phyloP scores from a whole-genome alignment of 106 monocot species.

The Platanthera zijinensis region DNA sequence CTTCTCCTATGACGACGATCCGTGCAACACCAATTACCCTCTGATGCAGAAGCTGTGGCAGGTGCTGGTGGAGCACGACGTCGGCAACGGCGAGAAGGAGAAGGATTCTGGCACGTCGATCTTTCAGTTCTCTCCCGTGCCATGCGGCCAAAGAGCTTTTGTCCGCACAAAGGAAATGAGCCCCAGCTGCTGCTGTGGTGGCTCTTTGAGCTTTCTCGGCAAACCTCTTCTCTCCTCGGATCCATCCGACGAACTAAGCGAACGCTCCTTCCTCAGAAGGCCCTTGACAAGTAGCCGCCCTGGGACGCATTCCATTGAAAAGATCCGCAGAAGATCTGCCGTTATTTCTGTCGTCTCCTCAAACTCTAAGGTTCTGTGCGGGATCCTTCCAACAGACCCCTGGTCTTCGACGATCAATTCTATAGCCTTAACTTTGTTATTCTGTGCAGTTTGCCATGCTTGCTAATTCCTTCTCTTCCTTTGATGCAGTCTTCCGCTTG shows the following conservation, averaged over 20 bases:
- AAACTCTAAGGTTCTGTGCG: slow-evolving; percentile 13
- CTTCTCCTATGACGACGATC: slow-evolving; percentile 36
- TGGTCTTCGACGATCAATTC: slow-evolving; percentile 61
- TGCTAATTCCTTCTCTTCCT: no score
- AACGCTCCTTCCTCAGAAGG: neutral
- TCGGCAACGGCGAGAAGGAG: slow-evolving; percentile 31
- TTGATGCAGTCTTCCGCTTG: no score
- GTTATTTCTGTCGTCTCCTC: neutral
- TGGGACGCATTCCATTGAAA: neutral
- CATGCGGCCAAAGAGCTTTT: no score
- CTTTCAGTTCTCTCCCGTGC: no score
- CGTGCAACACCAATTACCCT: slow-evolving; percentile 33
- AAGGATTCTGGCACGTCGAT: slow-evolving; percentile 1
- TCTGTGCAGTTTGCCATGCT: no score
- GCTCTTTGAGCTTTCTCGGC: neutral
- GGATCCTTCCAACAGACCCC: slow-evolving; percentile 58
- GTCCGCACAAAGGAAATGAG: neutral
- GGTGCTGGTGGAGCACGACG: slow-evolving; percentile 37
- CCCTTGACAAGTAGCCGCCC: neutral
- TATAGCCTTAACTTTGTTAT: no score
- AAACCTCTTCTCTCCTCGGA: neutral
- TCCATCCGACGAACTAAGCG: neutral
- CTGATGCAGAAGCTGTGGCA: slow-evolving; percentile 42
- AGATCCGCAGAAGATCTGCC: neutral
- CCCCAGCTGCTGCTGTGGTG: neutral